Base-by-base conservation (phyloP, 2,329 filamentous ascomycete species). In the Exophiala aquamarina region DNA sequence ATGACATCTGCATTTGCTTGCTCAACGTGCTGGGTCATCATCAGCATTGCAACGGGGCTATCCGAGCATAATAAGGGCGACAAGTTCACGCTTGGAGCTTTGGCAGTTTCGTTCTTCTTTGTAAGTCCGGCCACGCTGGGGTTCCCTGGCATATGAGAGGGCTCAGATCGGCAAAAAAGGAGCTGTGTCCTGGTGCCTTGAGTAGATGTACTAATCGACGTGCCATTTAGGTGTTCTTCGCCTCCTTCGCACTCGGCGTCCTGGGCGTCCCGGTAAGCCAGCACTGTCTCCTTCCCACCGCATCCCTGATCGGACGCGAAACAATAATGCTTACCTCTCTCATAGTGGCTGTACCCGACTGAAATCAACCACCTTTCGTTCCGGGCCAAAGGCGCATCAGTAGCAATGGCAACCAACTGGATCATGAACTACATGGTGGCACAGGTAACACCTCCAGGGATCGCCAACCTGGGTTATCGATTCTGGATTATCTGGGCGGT, bases 1-100 rank as follows among this genome's bases (percentile, higher is more conserved):
- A 74, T 77, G 65, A 59, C 59, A 14, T 72, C 69, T 4, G 69
- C 73, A n/a, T 63, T 66, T 5, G 76, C 71, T 8, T 76, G 73
- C 48, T 72, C 68, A 1, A 66, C 71, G 10, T 79, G 74, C 55
- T 77, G 72, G 64, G 64, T 73, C 14, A 58, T 74, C 7, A 77
- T 77, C 41, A 69, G 72, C 0, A 71, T 73, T 14, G 63, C 70
- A 0, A 63, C 73, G 4, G 69, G 67, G 2, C 57, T 70, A 15
- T 65, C 66, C 1, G 66, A 69, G 40, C 63, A 64, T 13, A 70
- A 71, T 26, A 41, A 47, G 4, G 70, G 68, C 0, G 61, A 75
- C 45, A 59, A 59, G 4, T 71, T 73, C 38, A 70, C 73, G 37
- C 59, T 72, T 1, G 71, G 71, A 4, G 71, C 71, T n/a, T 72